Percentiles rank a stretch among this genome's conserved stretches.
phyloP scores from a whole-genome alignment of 331 rosid genomes.

The Prunus yedoensis region DNA sequence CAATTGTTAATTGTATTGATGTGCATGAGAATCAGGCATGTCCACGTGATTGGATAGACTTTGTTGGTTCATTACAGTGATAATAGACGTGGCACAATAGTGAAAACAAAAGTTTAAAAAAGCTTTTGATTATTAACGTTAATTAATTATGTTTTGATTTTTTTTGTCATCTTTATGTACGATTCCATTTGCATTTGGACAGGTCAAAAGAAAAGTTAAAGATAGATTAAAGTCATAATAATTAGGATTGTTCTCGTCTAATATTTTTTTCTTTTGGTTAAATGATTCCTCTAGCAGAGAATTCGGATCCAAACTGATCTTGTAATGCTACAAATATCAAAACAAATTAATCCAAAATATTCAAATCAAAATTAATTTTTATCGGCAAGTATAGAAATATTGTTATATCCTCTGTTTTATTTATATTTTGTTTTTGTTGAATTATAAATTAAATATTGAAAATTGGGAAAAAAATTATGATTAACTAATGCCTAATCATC shows the following conservation, averaged over 20 bases:
- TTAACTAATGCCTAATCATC: not conserved
- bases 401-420: no score
- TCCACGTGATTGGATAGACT: not conserved
- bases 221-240: not conserved
- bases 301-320: not conserved
- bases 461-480: no score
- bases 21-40: not conserved
- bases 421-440: no score
- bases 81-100: not conserved
- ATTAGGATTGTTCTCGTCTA: not conserved
- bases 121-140: not conserved
- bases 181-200: not conserved
- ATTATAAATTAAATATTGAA: no score
- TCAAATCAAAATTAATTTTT: no score
- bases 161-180: not conserved
- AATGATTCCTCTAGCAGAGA: not conserved
- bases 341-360: not conserved
- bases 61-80: not conserved
- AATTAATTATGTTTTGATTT: not conserved
- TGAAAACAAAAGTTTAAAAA: not conserved
- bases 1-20: not conserved
- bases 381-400: no score
- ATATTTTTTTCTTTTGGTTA: not conserved
- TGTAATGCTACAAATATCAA: not conserved
- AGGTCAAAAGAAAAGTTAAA: not conserved